Percentiles rank a stretch among this genome's conserved stretches.
These are phyloP conservation scores for Thuja plicata DNA, from an alignment of 83 land plant genomes.

Conservation along the genomic window DNA sequence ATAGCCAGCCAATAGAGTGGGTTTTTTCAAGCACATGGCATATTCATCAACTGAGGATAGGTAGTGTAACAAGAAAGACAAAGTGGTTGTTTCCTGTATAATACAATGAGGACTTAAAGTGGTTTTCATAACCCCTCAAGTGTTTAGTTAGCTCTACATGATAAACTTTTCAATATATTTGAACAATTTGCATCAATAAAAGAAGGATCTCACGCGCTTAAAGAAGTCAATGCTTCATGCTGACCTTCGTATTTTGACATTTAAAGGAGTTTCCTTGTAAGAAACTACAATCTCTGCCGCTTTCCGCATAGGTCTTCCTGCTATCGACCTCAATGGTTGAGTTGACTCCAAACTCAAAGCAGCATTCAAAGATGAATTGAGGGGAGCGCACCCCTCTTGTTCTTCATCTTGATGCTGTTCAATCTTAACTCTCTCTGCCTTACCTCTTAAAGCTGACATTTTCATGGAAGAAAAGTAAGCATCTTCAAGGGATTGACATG, in stretches of 20 bases:
- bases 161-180: not conserved
- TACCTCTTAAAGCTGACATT: not conserved
- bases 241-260: not conserved
- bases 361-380: not conserved
- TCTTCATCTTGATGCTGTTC: constrained; percentile 4
- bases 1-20: not conserved
- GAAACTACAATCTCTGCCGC: constrained; percentile 1
- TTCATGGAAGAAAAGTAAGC: not conserved
- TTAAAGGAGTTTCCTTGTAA: constrained; percentile 6
- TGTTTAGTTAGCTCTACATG: not conserved
- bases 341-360: not conserved
- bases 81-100: not conserved
- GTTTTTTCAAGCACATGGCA: not conserved
- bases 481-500: constrained; percentile 2
- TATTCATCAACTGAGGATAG: not conserved
- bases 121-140: not conserved
- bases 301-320: not conserved
- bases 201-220: not conserved
- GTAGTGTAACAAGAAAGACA: not conserved
- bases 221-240: not conserved
- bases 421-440: not conserved
- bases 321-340: not conserved
- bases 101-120: not conserved
- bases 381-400: not conserved
- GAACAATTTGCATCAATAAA: not conserved